Base-by-base conservation (phyloP, 257 asterid species). In the Nemophila menziesii region DNA sequence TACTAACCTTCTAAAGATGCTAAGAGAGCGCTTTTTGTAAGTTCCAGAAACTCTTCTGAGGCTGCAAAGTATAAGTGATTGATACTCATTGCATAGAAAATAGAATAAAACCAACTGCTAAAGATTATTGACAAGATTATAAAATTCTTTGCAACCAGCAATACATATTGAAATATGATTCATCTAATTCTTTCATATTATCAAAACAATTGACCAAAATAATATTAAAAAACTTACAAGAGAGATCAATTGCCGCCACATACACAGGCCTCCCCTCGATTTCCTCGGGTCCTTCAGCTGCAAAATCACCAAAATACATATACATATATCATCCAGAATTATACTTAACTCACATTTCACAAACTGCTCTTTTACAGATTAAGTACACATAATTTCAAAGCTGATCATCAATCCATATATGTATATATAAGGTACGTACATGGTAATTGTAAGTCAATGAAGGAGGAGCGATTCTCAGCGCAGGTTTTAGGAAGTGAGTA, bases 41-140 rank as follows among this genome's bases (percentile, higher is more conserved):
- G 96, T 75, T 90, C 98, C 72, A 90, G 47, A 68, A 90, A 90
- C 70, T 90, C 98, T 62, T 90, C 98, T 1, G 98, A 90, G 49
- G 96, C 98, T 90, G 82, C 69, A 61, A 43, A 63, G 51, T 45
- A 67, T 56, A 48, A 42, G 36, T 29, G 36, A 2, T 29, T 7
- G 12, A 29, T 29, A 29, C 7, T 29, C 36, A 29, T 2, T 29
- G 36, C 36, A 29, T 7, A 7, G 33, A 24, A 29, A 29, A 2
- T 29, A 2, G 36, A 29, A 7, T 29, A 13, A 7, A 29, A 29
- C 36, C 9, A 7, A 13, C 12, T 24, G 6, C 33, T 24, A 24
- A 24, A 24, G 33, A 24, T 29, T 1, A 7, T 5, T 29, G 2
- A 29, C 2, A 29, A 5, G 2, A 29, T 29, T 29, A 2, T 29